Base-by-base conservation (phyloP, 2,329 filamentous ascomycete species). In the Penicillium sp. region DNA sequence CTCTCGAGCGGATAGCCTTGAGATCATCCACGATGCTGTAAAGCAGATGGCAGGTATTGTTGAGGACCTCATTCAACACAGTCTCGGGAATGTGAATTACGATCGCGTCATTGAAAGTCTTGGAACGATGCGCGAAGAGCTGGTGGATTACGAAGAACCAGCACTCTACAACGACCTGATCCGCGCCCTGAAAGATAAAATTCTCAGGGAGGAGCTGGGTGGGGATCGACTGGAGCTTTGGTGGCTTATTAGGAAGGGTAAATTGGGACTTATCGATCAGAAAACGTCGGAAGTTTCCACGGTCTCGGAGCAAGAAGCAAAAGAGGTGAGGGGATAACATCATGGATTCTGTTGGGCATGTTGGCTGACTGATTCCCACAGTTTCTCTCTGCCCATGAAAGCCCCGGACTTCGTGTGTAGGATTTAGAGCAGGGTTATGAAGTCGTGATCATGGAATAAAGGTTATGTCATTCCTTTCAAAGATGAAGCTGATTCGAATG, bases 181-280 rank as follows among this genome's bases (percentile, higher is more conserved):
- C 37, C 74, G 67, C 36, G 76, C 78, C 32, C 68, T 97, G 58
- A 97, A 96, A 73, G 75, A 74, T 55, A 82, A 83, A 47, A 65
- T 96, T 1, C 66, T 90, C 6, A 78, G 75, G 0, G 86, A 83
- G 0, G 78, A 85, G 56, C 69, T 96, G 3, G 83, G 84, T 34
- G 90, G 88, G 0, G 85, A 94, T 59, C 75, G 89, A 46, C 79
- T 79, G 53, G 88, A 94, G 61, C 83, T 96, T 71, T 96, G 90
- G 90, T 86, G 81, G 73, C 75, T 79, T 56, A 71, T 95, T 25
- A 77, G 84, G 57, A 79, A 74, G 49, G 80, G 77, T 37, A 81
- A 75, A 56, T 70, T 95, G 47, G 88, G 90, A 0, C 72, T 95
- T 63, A 83, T 97, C 58, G 82, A 86, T 53, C 73, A 76, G 45